Percentiles rank a stretch among this genome's conserved stretches.
Evolutionary conservation across 164 flowering plant genomes (phyloP).

Genomic region (Tinospora cordifolia): DNA sequence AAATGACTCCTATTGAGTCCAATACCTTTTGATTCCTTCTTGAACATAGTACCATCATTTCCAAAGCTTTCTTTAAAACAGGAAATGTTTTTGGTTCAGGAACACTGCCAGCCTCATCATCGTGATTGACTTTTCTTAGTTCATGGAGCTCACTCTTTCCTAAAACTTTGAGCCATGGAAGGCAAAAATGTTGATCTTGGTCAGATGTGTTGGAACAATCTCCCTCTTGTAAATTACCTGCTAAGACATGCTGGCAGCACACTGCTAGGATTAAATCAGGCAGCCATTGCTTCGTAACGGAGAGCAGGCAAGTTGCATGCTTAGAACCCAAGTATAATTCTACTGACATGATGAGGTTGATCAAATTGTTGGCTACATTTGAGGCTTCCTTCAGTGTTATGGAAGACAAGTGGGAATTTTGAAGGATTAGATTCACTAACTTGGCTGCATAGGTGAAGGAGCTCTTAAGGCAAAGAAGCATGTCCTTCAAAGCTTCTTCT

Average conservation of each 20-base stretch:
- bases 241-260: slow-evolving; percentile 35
- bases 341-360: slow-evolving; percentile 41
- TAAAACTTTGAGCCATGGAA: slow-evolving; percentile 46
- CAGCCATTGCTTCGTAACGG: slow-evolving; percentile 63
- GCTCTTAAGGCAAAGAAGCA: slow-evolving; percentile 47
- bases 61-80: slow-evolving; percentile 42
- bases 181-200: slow-evolving; percentile 20
- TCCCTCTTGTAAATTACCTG: slow-evolving; percentile 20
- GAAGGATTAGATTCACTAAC: slow-evolving; percentile 52
- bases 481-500: slow-evolving; percentile 41
- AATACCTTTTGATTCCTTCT: slow-evolving; percentile 33
- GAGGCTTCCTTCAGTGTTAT: slow-evolving; percentile 31
- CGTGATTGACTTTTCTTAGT: slow-evolving; percentile 21
- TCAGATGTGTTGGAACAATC: neutral
- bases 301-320: slow-evolving; percentile 39
- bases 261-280: slow-evolving; percentile 77
- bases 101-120: slow-evolving; percentile 26
- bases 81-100: slow-evolving; percentile 22
- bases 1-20: slow-evolving; percentile 57
- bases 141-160: slow-evolving; percentile 53
- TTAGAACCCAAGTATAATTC: slow-evolving; percentile 53
- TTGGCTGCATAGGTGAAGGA: slow-evolving; percentile 73
- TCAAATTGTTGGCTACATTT: slow-evolving; percentile 45
- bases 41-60: slow-evolving; percentile 32
- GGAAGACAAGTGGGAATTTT: slow-evolving; percentile 29